Evolutionary conservation across 345 rosid species (phyloP).

Genomic region (Brassica juncea): DNA sequence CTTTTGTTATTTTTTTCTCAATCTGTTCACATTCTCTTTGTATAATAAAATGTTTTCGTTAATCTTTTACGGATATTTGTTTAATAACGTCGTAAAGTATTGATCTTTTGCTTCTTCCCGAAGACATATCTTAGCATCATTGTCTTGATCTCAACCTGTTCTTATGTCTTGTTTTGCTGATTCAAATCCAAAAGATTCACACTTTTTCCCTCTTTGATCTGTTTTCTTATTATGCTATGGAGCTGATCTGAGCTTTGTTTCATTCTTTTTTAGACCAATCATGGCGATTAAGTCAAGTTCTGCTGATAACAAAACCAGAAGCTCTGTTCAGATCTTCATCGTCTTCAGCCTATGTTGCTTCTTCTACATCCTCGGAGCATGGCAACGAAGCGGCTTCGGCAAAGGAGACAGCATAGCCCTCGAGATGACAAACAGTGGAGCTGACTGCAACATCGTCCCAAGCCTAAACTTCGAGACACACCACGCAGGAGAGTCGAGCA

Average conservation of each 20-base stretch:
- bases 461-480: conserved; percentile 86
- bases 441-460: conserved; percentile 75
- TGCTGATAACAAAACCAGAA: conserved; percentile 79
- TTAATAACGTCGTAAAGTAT: neutral
- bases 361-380: conserved; percentile 90
- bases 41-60: neutral
- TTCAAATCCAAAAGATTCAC: conserved; percentile 12
- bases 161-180: neutral
- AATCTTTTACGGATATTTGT: neutral
- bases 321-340: conserved; percentile 80
- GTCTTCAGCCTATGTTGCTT: conserved; percentile 84
- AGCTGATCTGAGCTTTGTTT: conserved; percentile 28
- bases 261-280: conserved; percentile 38
- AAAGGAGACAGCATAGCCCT: conserved; percentile 95
- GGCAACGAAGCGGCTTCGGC: conserved; percentile 98
- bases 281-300: conserved; percentile 81
- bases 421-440: conserved; percentile 75
- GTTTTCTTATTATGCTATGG: neutral
- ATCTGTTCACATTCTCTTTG: conserved; percentile 11
- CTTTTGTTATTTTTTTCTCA: conserved; percentile 8
- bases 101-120: conserved; percentile 13
- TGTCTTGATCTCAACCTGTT: conserved; percentile 26
- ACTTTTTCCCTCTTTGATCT: conserved; percentile 1
- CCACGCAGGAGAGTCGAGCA: conserved; percentile 73
- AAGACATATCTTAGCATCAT: conserved; percentile 10